Conservation (phyloP, 352 stramenopile species). For the Phytophthora podocarpi region DNA sequence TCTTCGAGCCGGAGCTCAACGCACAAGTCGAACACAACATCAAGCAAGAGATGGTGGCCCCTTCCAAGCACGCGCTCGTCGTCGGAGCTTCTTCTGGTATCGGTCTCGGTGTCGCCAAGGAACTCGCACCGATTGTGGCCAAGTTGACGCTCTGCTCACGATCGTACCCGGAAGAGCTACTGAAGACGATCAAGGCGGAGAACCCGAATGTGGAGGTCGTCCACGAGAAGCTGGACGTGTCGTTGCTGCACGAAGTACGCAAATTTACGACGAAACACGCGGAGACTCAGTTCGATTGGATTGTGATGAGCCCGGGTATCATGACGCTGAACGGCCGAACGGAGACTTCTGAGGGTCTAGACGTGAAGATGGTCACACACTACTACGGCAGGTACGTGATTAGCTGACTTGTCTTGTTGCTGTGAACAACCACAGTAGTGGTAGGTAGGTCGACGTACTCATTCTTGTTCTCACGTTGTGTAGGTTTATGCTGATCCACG, state of each 20-base stretch:
- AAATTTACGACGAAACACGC: conserved; percentile 17
- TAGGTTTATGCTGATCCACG: conserved; percentile 32
- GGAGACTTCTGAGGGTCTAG: conserved; percentile 27
- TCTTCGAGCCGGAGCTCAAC: background rate
- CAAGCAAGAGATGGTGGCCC: conserved; percentile 21
- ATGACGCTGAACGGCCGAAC: conserved; percentile 17
- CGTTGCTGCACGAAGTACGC: conserved; percentile 16
- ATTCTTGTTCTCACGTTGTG: background rate
- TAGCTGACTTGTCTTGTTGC: too few species aligned
- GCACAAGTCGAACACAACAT: conserved; percentile 18
- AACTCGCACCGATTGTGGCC: conserved; percentile 23
- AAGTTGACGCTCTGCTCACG: conserved; percentile 27
- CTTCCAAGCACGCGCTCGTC: conserved; percentile 30
- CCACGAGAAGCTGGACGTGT: conserved; percentile 21
- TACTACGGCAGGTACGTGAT: conserved; percentile 23
- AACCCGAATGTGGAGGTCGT: conserved; percentile 23
- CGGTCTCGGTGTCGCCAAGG: conserved; percentile 17
- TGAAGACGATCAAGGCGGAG: conserved; percentile 16
- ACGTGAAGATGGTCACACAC: conserved; percentile 30
- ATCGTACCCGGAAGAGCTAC: conserved; percentile 11
- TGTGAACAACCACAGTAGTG: too few species aligned
- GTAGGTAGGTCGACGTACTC: too few species aligned
- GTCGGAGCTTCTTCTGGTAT: conserved; percentile 31
- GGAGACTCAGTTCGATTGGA: conserved; percentile 27
- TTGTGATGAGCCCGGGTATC: conserved; percentile 29